phyloP scores from a whole-genome alignment of 371 early-diverging fungal species.

The Dinochytrium kinnereticum region DNA sequence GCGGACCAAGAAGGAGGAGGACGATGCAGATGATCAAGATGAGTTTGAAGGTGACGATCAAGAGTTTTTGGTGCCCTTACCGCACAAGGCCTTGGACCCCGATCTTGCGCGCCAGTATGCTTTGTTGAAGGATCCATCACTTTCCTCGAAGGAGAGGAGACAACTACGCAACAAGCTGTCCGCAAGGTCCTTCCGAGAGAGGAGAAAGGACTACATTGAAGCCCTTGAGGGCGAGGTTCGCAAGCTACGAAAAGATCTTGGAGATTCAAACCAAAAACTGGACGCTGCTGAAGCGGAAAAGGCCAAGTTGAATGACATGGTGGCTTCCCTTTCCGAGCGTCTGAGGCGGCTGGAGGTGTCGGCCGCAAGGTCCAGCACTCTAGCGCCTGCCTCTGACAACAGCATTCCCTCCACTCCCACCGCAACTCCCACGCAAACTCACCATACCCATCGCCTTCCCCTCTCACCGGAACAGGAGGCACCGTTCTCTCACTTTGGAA shows the following conservation, averaged over 20 bases:
- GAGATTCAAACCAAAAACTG: slow-evolving; percentile 12
- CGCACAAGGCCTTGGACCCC: slow-evolving; percentile 23
- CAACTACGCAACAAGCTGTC: slow-evolving; percentile 89
- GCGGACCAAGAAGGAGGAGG: slow-evolving; percentile 18
- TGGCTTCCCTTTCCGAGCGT: not conserved
- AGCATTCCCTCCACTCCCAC: not conserved
- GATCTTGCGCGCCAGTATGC: slow-evolving; percentile 30
- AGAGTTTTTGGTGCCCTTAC: slow-evolving; percentile 14
- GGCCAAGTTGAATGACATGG: slow-evolving; percentile 1
- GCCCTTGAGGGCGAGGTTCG: slow-evolving; percentile 79
- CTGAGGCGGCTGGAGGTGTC: slow-evolving; percentile 9
- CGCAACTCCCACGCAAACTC: not conserved
- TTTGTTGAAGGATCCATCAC: slow-evolving; percentile 43
- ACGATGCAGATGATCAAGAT: not conserved
- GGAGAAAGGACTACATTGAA: slow-evolving; percentile 87
- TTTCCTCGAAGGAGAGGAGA: slow-evolving; percentile 81
- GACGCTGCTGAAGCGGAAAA: slow-evolving; percentile 9
- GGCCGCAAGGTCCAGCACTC: not conserved
- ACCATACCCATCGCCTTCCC: not conserved
- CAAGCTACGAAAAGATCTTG: slow-evolving; percentile 62
- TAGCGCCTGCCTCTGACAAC: not conserved
- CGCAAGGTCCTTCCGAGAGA: slow-evolving; percentile 84
- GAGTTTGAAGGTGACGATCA: not conserved
- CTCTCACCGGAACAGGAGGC: slow-evolving; percentile 11
- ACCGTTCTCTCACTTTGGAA: not conserved